These are phyloP conservation scores for Rhizophora mangle DNA, from an alignment of 345 rosid species.

Conservation along the genomic window DNA sequence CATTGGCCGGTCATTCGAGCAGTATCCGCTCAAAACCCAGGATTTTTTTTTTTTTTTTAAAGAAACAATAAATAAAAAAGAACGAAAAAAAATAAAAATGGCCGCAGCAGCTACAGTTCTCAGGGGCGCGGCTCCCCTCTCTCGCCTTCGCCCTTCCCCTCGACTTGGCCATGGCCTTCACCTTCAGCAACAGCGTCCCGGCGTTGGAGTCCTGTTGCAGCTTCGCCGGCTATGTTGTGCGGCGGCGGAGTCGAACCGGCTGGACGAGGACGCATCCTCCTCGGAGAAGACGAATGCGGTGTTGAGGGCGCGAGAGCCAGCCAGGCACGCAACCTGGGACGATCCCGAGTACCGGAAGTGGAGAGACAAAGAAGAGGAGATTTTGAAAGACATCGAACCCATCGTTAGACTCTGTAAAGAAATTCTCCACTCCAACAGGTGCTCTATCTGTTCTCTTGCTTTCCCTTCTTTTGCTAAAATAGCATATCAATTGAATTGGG, in stretches of 20 bases:
- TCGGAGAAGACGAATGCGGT: slow-evolving; percentile 25
- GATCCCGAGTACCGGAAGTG: slow-evolving; percentile 75
- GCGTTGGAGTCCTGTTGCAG: slow-evolving; percentile 25
- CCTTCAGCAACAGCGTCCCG: slow-evolving; percentile 15
- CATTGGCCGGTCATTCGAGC: no score
- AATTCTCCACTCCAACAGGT: slow-evolving; percentile 82
- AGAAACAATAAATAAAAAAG: no score
- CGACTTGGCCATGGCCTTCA: no score
- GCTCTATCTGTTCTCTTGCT: background rate
- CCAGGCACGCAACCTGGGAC: slow-evolving; percentile 42
- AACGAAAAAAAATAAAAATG: no score
- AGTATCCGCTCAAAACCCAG: no score
- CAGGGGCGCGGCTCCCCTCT: slow-evolving; percentile 21
- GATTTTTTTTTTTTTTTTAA: no score
- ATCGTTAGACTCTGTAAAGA: slow-evolving; percentile 49
- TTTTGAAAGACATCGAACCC: slow-evolving; percentile 58
- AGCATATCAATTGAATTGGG: no score
- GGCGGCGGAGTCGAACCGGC: slow-evolving; percentile 33
- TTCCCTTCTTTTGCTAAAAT: background rate
- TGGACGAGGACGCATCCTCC: slow-evolving; percentile 38
- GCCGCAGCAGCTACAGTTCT: no score
- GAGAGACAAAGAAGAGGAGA: slow-evolving; percentile 76
- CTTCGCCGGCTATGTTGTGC: slow-evolving; percentile 31
- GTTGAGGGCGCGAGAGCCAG: slow-evolving; percentile 28
- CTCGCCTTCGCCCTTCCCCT: slow-evolving; percentile 36